Conservation (phyloP, 2,329 filamentous ascomycete species). For the Fusarium nanum region DNA sequence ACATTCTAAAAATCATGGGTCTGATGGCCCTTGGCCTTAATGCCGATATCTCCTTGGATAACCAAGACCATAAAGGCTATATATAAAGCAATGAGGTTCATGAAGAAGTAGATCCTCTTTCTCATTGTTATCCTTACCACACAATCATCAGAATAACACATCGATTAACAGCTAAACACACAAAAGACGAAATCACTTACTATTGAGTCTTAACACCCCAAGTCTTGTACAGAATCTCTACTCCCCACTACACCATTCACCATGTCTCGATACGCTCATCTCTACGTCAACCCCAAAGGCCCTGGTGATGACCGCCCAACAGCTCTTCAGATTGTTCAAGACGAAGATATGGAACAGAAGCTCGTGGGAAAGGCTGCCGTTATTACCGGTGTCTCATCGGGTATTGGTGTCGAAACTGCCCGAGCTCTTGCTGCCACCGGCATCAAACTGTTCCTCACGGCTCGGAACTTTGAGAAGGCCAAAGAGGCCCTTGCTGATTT, state of each 20-base stretch:
- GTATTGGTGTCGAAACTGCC: conserved; percentile 58
- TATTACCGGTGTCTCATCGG: conserved; percentile 50
- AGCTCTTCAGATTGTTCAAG: conserved; percentile 6
- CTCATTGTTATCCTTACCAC: too few species aligned
- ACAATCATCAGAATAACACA: too few species aligned
- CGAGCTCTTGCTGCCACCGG: conserved; percentile 56
- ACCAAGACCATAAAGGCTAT: background rate
- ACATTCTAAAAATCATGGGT: background rate
- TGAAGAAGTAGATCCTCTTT: too few species aligned
- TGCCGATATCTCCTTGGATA: background rate
- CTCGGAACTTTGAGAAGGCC: conserved; percentile 37
- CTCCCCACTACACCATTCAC: background rate
- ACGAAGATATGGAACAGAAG: background rate
- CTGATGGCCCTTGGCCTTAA: background rate
- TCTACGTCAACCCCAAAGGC: conserved; percentile 1
- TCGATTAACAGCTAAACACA: too few species aligned
- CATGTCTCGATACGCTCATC: conserved; percentile 10
- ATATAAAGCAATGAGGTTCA: background rate
- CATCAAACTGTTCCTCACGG: conserved; percentile 39
- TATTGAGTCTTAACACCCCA: background rate
- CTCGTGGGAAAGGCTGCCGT: conserved; percentile 4
- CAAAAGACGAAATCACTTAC: background rate
- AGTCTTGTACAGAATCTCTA: background rate
- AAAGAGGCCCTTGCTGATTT: conserved; percentile 15
- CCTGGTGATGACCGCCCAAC: conserved; percentile 10